Evolutionary conservation across 139 green algal species (phyloP).

Genomic region (Closterium sp.): DNA sequence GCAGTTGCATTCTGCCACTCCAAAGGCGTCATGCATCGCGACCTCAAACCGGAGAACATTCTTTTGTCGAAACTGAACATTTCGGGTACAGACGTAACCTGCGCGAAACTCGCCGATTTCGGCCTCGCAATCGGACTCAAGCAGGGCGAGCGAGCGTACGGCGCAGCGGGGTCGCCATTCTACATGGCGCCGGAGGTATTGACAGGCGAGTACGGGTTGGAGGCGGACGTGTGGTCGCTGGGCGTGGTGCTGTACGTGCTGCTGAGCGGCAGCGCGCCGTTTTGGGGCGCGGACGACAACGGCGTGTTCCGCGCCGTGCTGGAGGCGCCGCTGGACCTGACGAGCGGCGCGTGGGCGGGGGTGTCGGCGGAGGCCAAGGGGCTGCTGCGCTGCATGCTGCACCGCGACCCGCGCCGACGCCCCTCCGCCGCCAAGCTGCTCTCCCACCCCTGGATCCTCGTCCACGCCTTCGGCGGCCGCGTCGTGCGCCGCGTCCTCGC

Average conservation of each 20-base stretch:
- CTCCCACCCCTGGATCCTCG: slow-evolving; percentile 21
- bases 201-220: neutral
- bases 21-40: neutral
- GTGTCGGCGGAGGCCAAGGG: slow-evolving; percentile 43
- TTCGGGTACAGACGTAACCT: neutral
- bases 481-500: neutral
- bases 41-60: neutral
- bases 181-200: slow-evolving; percentile 25
- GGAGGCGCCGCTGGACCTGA: neutral
- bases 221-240: slow-evolving; percentile 23
- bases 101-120: slow-evolving; percentile 16
- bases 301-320: neutral
- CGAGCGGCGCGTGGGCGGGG: slow-evolving; percentile 13
- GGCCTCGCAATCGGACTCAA: neutral
- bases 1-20: neutral
- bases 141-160: neutral
- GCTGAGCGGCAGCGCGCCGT: slow-evolving; percentile 13
- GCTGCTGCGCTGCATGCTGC: slow-evolving; percentile 44
- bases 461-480: neutral
- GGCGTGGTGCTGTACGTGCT: slow-evolving; percentile 27
- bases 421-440: slow-evolving; percentile 40
- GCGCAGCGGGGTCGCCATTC: slow-evolving; percentile 1
- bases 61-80: neutral
- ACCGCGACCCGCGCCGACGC: slow-evolving; percentile 18
- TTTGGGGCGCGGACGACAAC: slow-evolving; percentile 12